These are phyloP conservation scores for Eragrostis curvula DNA, from an alignment of 176 grass and related monocot genomes.

Conservation along the genomic window DNA sequence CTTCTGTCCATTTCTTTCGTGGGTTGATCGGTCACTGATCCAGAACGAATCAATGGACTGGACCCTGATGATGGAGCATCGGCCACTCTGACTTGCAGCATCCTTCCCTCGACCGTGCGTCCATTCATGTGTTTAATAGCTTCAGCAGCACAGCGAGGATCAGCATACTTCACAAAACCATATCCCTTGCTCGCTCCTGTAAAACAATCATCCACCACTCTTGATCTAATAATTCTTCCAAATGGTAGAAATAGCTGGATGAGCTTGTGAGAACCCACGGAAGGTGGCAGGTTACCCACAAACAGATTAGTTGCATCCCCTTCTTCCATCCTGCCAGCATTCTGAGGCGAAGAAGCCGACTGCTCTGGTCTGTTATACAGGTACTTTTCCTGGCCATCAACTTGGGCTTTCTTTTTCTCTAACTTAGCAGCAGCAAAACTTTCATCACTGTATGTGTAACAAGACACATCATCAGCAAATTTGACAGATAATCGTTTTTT, in stretches of 20 bases:
- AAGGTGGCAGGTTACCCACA: constrained; percentile 49
- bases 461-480: constrained; percentile 48
- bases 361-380: constrained; percentile 46
- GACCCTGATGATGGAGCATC: constrained; percentile 10
- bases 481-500: constrained; percentile 53
- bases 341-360: not conserved
- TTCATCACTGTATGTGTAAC: constrained; percentile 35
- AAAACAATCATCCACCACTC: constrained; percentile 52
- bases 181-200: constrained; percentile 64
- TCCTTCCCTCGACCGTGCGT: constrained; percentile 52
- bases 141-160: constrained; percentile 52
- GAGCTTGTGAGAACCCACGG: constrained; percentile 49
- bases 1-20: constrained; percentile 31
- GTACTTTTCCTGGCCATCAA: constrained; percentile 44
- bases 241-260: constrained; percentile 58
- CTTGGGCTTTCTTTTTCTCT: constrained; percentile 59
- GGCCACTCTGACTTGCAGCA: constrained; percentile 59
- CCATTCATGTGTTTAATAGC: constrained; percentile 61
- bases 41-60: constrained; percentile 23
- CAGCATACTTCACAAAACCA: constrained; percentile 70
- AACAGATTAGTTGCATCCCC: constrained; percentile 48
- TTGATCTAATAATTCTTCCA: constrained; percentile 55
- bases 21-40: constrained; percentile 27
- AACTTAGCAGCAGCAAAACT: constrained; percentile 42
- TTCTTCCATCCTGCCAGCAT: constrained; percentile 30